Evolutionary conservation across 805 yeast genomes (phyloP).

Genomic region (Wickerhamomyces bisporus): DNA sequence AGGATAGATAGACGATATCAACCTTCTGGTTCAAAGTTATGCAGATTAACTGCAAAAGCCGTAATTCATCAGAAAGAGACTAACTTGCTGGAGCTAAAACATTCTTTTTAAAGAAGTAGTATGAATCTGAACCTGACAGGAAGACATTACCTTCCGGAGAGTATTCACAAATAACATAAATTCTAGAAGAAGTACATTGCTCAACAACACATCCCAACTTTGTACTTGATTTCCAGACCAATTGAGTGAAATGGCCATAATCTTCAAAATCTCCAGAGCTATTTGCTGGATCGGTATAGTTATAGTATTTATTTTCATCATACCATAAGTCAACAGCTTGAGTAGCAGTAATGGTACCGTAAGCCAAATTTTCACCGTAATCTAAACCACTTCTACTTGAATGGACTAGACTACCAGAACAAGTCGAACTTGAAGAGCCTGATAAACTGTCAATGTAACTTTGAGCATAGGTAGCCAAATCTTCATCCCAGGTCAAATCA

Average conservation of each 20-base stretch:
- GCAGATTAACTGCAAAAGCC: no score
- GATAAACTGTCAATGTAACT: constrained; percentile 35
- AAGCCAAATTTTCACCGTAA: constrained; percentile 79
- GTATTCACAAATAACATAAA: constrained; percentile 71
- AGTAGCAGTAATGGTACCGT: constrained; percentile 42
- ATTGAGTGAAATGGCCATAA: constrained; percentile 62
- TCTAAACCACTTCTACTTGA: constrained; percentile 31
- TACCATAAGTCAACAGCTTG: constrained; percentile 68
- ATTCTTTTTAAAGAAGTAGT: constrained; percentile 35
- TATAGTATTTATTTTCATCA: constrained; percentile 52
- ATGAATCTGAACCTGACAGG: constrained; percentile 24
- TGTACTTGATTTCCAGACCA: constrained; percentile 60
- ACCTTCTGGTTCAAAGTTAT: constrained; percentile 1
- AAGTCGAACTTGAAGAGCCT: constrained; percentile 35
- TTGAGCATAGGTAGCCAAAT: constrained; percentile 42
- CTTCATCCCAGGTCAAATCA: constrained; percentile 44
- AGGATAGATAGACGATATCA: neutral
- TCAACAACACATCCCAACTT: constrained; percentile 57
- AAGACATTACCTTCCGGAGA: constrained; percentile 46
- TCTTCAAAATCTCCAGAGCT: constrained; percentile 2
- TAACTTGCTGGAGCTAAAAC: constrained; percentile 32
- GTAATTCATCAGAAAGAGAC: no score
- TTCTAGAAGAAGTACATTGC: constrained; percentile 26
- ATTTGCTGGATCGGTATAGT: constrained; percentile 41
- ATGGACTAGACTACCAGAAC: constrained; percentile 58